Conservation (phyloP, 345 rosid genomes). For the Euphorbia peplus region DNA sequence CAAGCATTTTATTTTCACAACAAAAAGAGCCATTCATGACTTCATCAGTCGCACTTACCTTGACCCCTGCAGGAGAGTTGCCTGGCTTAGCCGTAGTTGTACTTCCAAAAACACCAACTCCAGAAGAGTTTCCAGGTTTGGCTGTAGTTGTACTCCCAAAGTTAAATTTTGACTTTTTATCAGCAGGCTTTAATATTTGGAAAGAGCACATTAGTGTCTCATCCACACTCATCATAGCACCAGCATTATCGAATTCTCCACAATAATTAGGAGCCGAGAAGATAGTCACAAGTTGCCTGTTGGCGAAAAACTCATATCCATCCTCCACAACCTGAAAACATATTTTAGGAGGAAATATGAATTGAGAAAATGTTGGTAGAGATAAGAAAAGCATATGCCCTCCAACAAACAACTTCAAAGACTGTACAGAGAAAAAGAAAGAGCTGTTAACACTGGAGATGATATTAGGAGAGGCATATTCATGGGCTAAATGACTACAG, state of each 20-base stretch:
- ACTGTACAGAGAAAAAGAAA: constrained; percentile 3
- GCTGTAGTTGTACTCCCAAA: constrained; percentile 43
- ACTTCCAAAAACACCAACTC: constrained; percentile 43
- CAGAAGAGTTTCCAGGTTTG: constrained; percentile 48
- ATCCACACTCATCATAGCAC: constrained; percentile 84
- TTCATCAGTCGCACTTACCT: constrained; percentile 36
- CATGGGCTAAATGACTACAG: background rate
- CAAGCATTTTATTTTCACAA: background rate
- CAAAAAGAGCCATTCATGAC: constrained; percentile 1
- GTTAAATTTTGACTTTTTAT: constrained; percentile 19
- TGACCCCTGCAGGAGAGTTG: constrained; percentile 48
- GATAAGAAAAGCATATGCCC: background rate
- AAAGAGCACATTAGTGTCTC: constrained; percentile 78
- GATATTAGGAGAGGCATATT: background rate
- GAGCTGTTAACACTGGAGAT: background rate
- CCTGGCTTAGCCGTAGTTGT: constrained; percentile 40
- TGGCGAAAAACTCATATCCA: constrained; percentile 81
- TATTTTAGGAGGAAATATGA: background rate
- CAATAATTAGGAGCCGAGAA: constrained; percentile 89
- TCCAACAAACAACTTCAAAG: background rate
- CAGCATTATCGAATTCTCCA: constrained; percentile 84
- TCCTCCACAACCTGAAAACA: constrained; percentile 85
- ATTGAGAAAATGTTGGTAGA: background rate
- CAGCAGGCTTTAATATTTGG: constrained; percentile 78
- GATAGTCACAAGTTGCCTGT: constrained; percentile 68